Percentiles rank a stretch among this genome's conserved stretches.
These are phyloP conservation scores for Candida multigemmis DNA, from an alignment of 805 yeast genomes.

Conservation along the genomic window DNA sequence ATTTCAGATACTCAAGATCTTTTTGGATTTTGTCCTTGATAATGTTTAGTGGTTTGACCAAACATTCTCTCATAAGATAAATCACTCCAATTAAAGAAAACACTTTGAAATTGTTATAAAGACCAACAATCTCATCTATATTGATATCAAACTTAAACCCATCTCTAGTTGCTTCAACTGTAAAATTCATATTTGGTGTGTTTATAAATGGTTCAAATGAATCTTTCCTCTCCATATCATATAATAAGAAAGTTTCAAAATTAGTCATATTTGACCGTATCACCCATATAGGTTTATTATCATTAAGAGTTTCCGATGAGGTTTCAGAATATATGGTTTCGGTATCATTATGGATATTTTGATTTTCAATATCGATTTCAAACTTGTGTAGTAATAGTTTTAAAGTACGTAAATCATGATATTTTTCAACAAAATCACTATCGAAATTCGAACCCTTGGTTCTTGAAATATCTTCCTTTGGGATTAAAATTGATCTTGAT, in stretches of 20 bases:
- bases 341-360: no score
- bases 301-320: no score
- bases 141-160: constrained; percentile 7
- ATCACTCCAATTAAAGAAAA: constrained; percentile 24
- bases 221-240: constrained; percentile 6
- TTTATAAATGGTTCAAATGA: constrained; percentile 8
- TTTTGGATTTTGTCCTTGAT: constrained; percentile 13
- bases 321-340: no score
- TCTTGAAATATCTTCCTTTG: constrained; percentile 9
- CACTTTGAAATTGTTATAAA: constrained; percentile 19
- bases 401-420: constrained; percentile 11
- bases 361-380: no score
- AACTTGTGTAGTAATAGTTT: no score
- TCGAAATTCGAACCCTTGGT: constrained; percentile 6
- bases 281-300: constrained; percentile 13
- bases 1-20: constrained; percentile 5
- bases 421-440: constrained; percentile 9
- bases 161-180: constrained; percentile 4
- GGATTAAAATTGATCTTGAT: constrained; percentile 29
- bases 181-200: constrained; percentile 12
- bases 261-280: constrained; percentile 7
- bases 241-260: constrained; percentile 8
- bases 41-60: constrained; percentile 18
- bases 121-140: constrained; percentile 9
- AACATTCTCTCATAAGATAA: constrained; percentile 18